Percentiles rank a stretch among this genome's conserved stretches.
Conservation (phyloP, 2,329 filamentous ascomycete species). For the Diaporthe sp. region DNA sequence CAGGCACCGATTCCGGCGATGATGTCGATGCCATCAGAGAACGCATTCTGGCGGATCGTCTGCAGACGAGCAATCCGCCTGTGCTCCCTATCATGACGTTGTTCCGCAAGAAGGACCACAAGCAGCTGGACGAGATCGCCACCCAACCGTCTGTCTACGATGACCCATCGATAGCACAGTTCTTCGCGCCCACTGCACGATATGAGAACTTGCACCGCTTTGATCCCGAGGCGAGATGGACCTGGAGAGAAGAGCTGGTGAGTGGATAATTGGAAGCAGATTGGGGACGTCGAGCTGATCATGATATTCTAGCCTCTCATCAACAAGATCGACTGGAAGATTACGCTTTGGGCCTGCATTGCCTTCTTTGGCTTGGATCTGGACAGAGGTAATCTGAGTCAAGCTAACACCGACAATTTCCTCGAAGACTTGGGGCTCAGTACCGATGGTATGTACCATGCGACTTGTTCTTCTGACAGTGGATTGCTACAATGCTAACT, state of each 20-base stretch:
- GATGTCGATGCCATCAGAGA: constrained; percentile 25
- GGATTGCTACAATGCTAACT: too few relatives aligned
- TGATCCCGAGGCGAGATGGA: constrained; percentile 54
- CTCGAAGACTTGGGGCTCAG: constrained; percentile 51
- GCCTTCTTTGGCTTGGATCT: constrained; percentile 69
- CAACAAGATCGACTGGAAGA: constrained; percentile 63
- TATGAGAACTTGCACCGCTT: constrained; percentile 56
- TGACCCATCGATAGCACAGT: constrained; percentile 43
- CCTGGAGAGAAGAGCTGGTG: constrained; percentile 52
- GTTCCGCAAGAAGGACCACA: constrained; percentile 29
- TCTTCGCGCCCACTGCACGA: constrained; percentile 43
- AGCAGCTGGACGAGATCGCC: constrained; percentile 28
- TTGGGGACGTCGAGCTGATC: too few relatives aligned
- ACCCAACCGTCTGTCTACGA: constrained; percentile 44
- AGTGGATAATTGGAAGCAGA: too few relatives aligned
- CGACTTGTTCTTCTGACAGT: too few relatives aligned
- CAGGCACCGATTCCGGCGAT: neutral
- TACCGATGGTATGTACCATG: too few relatives aligned
- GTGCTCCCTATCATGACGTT: constrained; percentile 27
- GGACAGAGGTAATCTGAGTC: constrained; percentile 60
- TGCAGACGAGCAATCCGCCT: constrained; percentile 21
- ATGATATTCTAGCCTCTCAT: too few relatives aligned
- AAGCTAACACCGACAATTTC: constrained; percentile 53
- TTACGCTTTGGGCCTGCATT: constrained; percentile 65
- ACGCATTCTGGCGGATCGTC: constrained; percentile 11